Base-by-base conservation (phyloP, 305 asterid species). In the Andrographis paniculata region DNA sequence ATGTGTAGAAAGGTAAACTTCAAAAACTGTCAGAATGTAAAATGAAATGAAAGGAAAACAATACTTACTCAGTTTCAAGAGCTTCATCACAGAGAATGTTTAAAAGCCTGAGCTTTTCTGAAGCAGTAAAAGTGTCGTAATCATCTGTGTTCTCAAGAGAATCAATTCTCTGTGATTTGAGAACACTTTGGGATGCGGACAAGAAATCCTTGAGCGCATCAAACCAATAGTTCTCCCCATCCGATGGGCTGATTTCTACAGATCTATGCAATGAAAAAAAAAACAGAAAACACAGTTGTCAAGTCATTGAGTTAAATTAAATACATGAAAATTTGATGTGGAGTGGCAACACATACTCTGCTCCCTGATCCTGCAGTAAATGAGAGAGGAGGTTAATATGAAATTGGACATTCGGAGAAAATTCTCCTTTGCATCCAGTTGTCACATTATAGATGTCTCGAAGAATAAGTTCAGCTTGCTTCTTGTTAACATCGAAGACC, bases 81-180 rank as follows among this genome's bases (percentile, higher is more conserved):
- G 80, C 67, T 70, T 89, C 95, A 58, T 89, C 98, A 23, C 94
- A 86, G 40, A 89, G 46, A 66, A 80, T 17, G 53, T 74, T 82
- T 51, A 89, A 56, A 43, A 89, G 66, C 53, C 42, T 68, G 45
- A 86, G 92, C 74, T 75, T 86, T 53, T 71, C 59, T 0, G 96
- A 68, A 64, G 84, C 62, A 60, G 39, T 62, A 57, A 85, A 60
- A 37, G 70, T 56, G 67, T 80, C 91, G 23, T 76, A 89, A 52
- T 66, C 75, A 28, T 67, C 52, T 65, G 68, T 69, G 21, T 66
- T 64, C 52, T 65, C 75, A 28, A 78, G 59, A 44, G 56, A 62
- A 36, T 63, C 79, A 58, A 89, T 60, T 20, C 58, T 68, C 63
- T 65, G 71, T 21, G 65, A 64, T 63, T 55, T 59, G 18, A 66